Evolutionary conservation across 73 alveolate species (phyloP).

Genomic region (Paramecium primaurelia): DNA sequence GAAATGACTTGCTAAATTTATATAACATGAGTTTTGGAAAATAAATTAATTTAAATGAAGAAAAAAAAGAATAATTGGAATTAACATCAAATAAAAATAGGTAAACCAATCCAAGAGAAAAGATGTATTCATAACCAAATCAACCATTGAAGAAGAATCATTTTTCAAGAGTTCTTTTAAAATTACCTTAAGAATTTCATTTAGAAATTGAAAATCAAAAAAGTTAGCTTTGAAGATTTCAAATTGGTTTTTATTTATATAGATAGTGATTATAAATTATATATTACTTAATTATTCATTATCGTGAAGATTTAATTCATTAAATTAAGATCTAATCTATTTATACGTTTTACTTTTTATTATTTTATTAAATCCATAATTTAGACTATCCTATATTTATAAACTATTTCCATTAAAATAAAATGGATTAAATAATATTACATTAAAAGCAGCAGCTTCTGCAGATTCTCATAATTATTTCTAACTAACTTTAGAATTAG

Average conservation of each 20-base stretch:
- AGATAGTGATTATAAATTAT: background rate
- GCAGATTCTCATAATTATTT: too few species aligned
- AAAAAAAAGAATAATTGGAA: background rate
- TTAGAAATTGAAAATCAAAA: background rate
- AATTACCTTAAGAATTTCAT: background rate
- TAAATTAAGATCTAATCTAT: background rate
- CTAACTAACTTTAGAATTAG: too few species aligned
- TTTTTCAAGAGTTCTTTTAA: background rate
- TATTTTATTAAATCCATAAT: too few species aligned
- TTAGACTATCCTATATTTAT: too few species aligned
- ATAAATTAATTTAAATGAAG: background rate
- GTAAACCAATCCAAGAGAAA: background rate
- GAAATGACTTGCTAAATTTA: background rate
- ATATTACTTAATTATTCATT: background rate
- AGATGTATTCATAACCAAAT: background rate
- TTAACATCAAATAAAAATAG: background rate
- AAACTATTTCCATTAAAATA: too few species aligned
- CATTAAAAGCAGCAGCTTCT: too few species aligned
- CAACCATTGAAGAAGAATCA: background rate
- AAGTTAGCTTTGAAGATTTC: background rate
- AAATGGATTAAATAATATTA: too few species aligned
- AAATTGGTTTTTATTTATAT: background rate
- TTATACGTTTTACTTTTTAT: too few species aligned
- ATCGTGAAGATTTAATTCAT: background rate
- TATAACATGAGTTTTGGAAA: background rate